Evolutionary conservation across 2,329 filamentous ascomycete species (phyloP).

Genomic region (Biscogniauxia mediterranea): DNA sequence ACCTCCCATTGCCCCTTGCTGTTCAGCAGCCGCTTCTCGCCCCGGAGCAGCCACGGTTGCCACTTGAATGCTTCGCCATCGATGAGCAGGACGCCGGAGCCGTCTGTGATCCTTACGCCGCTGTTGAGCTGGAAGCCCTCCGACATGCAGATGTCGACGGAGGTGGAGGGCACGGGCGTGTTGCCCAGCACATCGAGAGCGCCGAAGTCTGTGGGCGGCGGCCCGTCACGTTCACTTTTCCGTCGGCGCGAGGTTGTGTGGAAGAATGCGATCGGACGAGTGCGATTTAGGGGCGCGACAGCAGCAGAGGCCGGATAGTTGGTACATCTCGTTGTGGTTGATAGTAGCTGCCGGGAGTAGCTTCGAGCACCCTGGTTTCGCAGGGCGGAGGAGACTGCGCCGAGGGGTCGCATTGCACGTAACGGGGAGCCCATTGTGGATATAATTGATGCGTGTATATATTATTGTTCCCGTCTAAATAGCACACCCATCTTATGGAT

Average conservation of each 20-base stretch:
- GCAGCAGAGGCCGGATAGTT: not conserved
- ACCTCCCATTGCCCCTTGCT: constrained; percentile 80
- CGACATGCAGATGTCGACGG: constrained; percentile 76
- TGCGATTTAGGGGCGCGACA: constrained; percentile 4
- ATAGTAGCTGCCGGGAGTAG: constrained; percentile 8
- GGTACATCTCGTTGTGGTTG: constrained; percentile 2
- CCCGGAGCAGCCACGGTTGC: constrained; percentile 69
- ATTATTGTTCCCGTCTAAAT: constrained; percentile 7
- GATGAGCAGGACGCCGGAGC: constrained; percentile 74
- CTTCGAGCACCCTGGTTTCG: constrained; percentile 13
- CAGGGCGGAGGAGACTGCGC: constrained; percentile 11
- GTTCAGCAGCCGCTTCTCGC: constrained; percentile 58
- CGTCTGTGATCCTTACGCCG: constrained; percentile 67
- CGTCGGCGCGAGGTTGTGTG: constrained; percentile 18
- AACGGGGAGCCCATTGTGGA: constrained; percentile 23
- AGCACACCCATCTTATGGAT: not conserved
- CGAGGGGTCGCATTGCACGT: constrained; percentile 18
- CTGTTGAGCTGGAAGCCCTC: constrained; percentile 88
- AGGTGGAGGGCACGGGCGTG: constrained; percentile 74
- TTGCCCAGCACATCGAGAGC: constrained; percentile 76
- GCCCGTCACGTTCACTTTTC: constrained; percentile 19
- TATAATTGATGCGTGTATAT: constrained; percentile 8
- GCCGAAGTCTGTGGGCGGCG: constrained; percentile 61
- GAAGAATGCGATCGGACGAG: constrained; percentile 17
- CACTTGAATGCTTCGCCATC: constrained; percentile 86